These are phyloP conservation scores for Brettanomyces bruxellensis DNA, from an alignment of 805 yeast species.

Conservation along the genomic window DNA sequence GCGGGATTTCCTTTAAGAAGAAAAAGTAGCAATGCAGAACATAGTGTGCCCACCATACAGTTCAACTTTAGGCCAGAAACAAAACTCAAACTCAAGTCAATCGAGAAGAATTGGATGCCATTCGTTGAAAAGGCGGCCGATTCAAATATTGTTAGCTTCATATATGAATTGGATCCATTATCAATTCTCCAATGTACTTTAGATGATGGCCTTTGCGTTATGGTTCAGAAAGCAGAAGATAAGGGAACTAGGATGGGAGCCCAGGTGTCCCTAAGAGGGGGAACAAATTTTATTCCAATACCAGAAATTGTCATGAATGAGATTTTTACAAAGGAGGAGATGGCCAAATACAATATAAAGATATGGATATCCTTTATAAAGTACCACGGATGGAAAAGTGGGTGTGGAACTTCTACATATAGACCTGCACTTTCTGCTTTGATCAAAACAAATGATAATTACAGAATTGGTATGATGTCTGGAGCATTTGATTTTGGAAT, in stretches of 20 bases:
- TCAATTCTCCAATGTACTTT: constrained; percentile 24
- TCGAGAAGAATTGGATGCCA: constrained; percentile 33
- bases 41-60: constrained; percentile 11
- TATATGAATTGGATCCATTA: constrained; percentile 26
- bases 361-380: constrained; percentile 40
- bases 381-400: constrained; percentile 33
- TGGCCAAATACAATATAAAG: constrained; percentile 17
- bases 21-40: constrained; percentile 15
- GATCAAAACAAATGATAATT: constrained; percentile 24
- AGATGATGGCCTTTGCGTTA: constrained; percentile 23
- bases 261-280: constrained; percentile 23
- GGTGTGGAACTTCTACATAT: constrained; percentile 35
- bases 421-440: constrained; percentile 35
- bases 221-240: constrained; percentile 20
- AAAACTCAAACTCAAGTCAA: constrained; percentile 14
- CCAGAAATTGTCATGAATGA: constrained; percentile 15
- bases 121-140: constrained; percentile 22
- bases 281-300: constrained; percentile 22
- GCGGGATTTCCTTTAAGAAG: constrained; percentile 25
- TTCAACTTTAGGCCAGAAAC: constrained; percentile 20
- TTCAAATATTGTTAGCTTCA: constrained; percentile 21
- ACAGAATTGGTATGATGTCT: constrained; percentile 22
- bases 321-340: constrained; percentile 2
- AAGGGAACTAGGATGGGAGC: constrained; percentile 12
- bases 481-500: constrained; percentile 27